Percentiles rank a stretch among this genome's conserved stretches.
These are phyloP conservation scores for Elasticomyces elasticus DNA, from an alignment of 495 filamentous ascomycete genomes.

Conservation along the genomic window DNA sequence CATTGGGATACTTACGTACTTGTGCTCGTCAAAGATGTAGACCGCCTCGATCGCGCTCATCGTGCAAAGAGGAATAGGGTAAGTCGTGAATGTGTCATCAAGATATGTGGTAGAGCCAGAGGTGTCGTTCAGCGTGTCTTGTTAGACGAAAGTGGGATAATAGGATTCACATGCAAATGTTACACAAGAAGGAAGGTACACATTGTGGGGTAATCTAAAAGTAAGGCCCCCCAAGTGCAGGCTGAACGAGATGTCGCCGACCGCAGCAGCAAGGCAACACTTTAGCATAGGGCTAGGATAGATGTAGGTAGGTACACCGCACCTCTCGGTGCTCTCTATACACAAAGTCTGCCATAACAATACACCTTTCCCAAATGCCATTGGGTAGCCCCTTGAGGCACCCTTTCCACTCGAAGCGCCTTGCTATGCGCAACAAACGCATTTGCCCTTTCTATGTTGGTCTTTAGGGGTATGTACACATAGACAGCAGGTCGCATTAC, in stretches of 20 bases:
- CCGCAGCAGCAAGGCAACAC: too few species aligned
- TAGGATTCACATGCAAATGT: too few species aligned
- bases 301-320: too few species aligned
- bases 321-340: too few species aligned
- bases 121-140: too few species aligned
- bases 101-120: not conserved
- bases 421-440: not conserved
- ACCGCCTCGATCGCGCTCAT: slow-evolving; percentile 78
- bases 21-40: slow-evolving; percentile 90
- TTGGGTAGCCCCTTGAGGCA: not conserved
- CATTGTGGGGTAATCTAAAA: too few species aligned
- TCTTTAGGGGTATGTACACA: not conserved
- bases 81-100: slow-evolving; percentile 3
- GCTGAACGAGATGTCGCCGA: too few species aligned
- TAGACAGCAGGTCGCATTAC: slow-evolving; percentile 25
- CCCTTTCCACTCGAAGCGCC: not conserved
- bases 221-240: too few species aligned
- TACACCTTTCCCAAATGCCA: not conserved
- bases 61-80: slow-evolving; percentile 3
- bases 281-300: too few species aligned
- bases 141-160: too few species aligned
- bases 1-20: slow-evolving; percentile 42
- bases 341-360: not conserved
- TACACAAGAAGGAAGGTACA: too few species aligned
- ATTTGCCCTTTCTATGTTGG: not conserved